Conservation (phyloP, 1,139 yeast genomes). For the Blastobotrys niveus region DNA sequence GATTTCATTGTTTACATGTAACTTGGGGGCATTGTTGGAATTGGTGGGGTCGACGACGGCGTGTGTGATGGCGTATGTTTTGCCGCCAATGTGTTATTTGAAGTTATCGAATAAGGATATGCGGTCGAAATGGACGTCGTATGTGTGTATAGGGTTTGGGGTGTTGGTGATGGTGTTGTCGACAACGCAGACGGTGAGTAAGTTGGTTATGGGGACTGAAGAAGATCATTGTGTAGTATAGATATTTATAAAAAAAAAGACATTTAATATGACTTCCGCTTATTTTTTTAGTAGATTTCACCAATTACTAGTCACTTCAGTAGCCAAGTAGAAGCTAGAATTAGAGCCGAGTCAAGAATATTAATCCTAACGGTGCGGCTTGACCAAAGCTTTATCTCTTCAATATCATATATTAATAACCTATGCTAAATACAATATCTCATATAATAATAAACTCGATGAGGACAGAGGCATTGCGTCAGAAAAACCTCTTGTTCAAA, state of each 20-base stretch:
- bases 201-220: slow-evolving; percentile 42
- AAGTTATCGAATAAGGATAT: slow-evolving; percentile 51
- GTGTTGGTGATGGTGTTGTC: slow-evolving; percentile 70
- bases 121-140: slow-evolving; percentile 50
- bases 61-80: slow-evolving; percentile 82
- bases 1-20: slow-evolving; percentile 75
- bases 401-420: too few relatives aligned
- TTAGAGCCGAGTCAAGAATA: too few relatives aligned
- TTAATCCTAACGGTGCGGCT: too few relatives aligned
- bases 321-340: too few relatives aligned
- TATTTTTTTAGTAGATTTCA: too few relatives aligned
- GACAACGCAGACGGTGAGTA: slow-evolving; percentile 61
- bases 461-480: too few relatives aligned
- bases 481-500: too few relatives aligned
- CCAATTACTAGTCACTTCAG: too few relatives aligned
- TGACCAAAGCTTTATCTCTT: too few relatives aligned
- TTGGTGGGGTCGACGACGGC: slow-evolving; percentile 92
- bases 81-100: slow-evolving; percentile 80
- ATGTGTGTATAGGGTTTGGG: slow-evolving; percentile 66
- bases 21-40: slow-evolving; percentile 82
- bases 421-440: too few relatives aligned
- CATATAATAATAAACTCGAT: too few relatives aligned
- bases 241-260: background rate
- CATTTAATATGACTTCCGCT: slow-evolving; percentile 2
- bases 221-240: slow-evolving; percentile 42